phyloP scores from a whole-genome alignment of 164 flowering plant genomes.

The Liquidambar formosana region DNA sequence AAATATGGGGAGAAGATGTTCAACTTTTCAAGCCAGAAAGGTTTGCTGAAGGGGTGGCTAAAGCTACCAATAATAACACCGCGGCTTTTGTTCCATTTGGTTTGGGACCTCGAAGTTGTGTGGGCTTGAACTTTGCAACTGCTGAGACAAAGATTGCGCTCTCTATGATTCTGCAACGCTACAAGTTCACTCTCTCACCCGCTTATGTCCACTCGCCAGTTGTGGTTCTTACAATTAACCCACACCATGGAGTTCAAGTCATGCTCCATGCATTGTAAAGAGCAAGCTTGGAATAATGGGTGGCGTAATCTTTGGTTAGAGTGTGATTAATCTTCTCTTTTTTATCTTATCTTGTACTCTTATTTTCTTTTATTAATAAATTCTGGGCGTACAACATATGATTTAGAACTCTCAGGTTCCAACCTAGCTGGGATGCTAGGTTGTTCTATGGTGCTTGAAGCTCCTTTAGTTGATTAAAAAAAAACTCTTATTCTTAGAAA shows the following conservation, averaged over 20 bases:
- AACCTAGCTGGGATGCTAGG: too few species aligned
- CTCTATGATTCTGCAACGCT: slow-evolving; percentile 42
- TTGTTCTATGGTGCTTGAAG: too few species aligned
- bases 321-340: too few species aligned
- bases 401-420: too few species aligned
- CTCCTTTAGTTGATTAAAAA: too few species aligned
- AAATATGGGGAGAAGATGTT: slow-evolving; percentile 37
- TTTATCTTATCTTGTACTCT: too few species aligned
- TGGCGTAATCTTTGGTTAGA: too few species aligned
- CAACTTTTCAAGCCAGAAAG: slow-evolving; percentile 33
- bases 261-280: slow-evolving; percentile 8
- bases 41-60: slow-evolving; percentile 25
- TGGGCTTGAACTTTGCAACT: slow-evolving; percentile 39
- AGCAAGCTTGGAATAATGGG: neutral
- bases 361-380: too few species aligned
- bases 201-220: slow-evolving; percentile 34
- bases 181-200: slow-evolving; percentile 33
- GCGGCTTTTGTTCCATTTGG: slow-evolving; percentile 46
- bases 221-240: slow-evolving; percentile 16
- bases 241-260: slow-evolving; percentile 34
- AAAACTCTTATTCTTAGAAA: too few species aligned
- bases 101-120: slow-evolving; percentile 42
- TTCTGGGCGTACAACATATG: neutral
- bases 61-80: slow-evolving; percentile 21
- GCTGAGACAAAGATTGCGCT: slow-evolving; percentile 38